phyloP scores from a whole-genome alignment of 306 rosid genomes.

The Urtica urens region DNA sequence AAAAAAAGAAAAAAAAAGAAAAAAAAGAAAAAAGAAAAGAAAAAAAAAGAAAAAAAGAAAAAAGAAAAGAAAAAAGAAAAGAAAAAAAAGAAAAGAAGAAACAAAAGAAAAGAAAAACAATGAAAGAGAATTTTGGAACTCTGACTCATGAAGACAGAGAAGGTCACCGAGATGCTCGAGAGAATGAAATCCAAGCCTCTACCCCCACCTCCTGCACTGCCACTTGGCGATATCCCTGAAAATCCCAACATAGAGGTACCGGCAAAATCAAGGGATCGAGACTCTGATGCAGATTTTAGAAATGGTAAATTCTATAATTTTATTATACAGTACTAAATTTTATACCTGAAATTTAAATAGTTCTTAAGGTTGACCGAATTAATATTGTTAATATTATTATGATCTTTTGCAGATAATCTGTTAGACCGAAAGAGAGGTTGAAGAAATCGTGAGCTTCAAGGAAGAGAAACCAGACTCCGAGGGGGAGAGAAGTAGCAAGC shows the following conservation, averaged over 20 bases:
- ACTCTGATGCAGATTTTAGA: conserved; percentile 42
- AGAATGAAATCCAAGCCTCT: conserved; percentile 75
- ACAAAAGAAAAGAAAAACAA: conserved; percentile 49
- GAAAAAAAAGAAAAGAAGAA: conserved; percentile 42
- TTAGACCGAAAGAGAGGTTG: conserved; percentile 68
- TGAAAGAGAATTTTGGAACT: conserved; percentile 47
- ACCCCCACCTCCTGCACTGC: conserved; percentile 64
- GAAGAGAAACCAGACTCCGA: conserved; percentile 75
- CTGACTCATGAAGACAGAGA: conserved; percentile 84
- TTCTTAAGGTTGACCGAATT: too few species aligned
- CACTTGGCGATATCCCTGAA: conserved; percentile 40
- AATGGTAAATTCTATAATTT: too few species aligned
- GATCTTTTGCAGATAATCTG: conserved; percentile 62
- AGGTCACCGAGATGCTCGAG: conserved; percentile 60
- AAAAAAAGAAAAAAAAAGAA: conserved; percentile 32
- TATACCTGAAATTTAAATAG: too few species aligned
- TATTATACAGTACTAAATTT: too few species aligned
- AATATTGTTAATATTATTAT: conserved; percentile 7
- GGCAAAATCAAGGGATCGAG: conserved; percentile 65
- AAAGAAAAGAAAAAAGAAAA: conserved; percentile 31
- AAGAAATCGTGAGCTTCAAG: conserved; percentile 63
- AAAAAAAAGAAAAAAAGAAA: conserved; percentile 32
- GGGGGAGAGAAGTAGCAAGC: conserved; percentile 59
- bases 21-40: conserved; percentile 38
- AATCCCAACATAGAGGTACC: conserved; percentile 37